Percentiles rank a stretch among this genome's conserved stretches.
These are phyloP conservation scores for Trichosporon ovoides DNA, from an alignment of 1,284 basidiomycete genomes.

Conservation along the genomic window DNA sequence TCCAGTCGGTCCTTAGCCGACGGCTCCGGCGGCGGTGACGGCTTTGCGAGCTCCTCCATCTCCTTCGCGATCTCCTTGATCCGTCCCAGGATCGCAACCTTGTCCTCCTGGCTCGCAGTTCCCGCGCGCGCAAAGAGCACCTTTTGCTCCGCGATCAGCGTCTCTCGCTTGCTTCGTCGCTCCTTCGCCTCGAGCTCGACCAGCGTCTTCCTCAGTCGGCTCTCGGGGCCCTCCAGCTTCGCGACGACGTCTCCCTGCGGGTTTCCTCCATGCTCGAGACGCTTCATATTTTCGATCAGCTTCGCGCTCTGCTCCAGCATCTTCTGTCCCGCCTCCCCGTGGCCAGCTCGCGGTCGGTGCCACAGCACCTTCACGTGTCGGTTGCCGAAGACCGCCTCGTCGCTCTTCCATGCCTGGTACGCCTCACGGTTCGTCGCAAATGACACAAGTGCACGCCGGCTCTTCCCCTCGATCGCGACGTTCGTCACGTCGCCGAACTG, in stretches of 20 bases:
- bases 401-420: conserved; percentile 79
- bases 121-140: conserved; percentile 67
- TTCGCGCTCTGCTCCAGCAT: conserved; percentile 71
- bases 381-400: conserved; percentile 88
- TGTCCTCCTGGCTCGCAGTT: conserved; percentile 58
- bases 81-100: conserved; percentile 70
- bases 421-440: conserved; percentile 83
- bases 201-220: conserved; percentile 33
- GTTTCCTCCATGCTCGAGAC: conserved; percentile 30
- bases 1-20: conserved; percentile 39
- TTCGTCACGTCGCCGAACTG: conserved; percentile 90
- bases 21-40: conserved; percentile 37
- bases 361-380: conserved; percentile 92
- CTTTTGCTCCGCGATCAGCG: conserved; percentile 86
- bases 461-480: conserved; percentile 73
- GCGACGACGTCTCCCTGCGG: conserved; percentile 31
- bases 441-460: conserved; percentile 73
- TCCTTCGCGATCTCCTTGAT: conserved; percentile 75
- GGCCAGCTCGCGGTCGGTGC: conserved; percentile 84
- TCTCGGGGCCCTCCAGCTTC: conserved; percentile 35
- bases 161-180: conserved; percentile 70
- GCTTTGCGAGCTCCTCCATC: conserved; percentile 56
- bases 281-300: conserved; percentile 59
- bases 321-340: conserved; percentile 67
- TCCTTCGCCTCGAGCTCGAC: conserved; percentile 50